phyloP scores from a whole-genome alignment of 1,139 yeast species.

The Pichia sp. region DNA sequence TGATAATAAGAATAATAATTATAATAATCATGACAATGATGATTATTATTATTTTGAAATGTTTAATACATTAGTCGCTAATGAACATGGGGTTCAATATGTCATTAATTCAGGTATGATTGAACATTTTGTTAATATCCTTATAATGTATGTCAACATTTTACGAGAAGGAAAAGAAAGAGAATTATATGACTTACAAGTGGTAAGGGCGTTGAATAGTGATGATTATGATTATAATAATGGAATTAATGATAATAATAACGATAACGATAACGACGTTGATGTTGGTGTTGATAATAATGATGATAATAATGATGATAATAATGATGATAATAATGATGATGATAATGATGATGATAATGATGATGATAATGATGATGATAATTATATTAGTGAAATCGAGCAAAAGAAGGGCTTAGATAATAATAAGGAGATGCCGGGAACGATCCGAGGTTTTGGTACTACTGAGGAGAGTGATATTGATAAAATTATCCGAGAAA shows the following conservation, averaged over 20 bases:
- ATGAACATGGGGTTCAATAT: conserved; percentile 1
- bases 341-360: too few species aligned
- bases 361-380: too few species aligned
- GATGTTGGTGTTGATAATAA: too few species aligned
- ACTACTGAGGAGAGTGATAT: too few species aligned
- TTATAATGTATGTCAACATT: conserved; percentile 25
- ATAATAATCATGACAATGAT: not conserved
- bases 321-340: too few species aligned
- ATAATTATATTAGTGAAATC: too few species aligned
- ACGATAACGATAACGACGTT: not conserved
- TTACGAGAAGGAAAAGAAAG: conserved; percentile 49
- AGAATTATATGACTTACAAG: conserved; percentile 19
- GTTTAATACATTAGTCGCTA: conserved; percentile 1
- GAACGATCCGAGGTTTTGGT: too few species aligned
- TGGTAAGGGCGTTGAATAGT: not conserved
- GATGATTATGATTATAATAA: not conserved
- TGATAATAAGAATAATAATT: not conserved
- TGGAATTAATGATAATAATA: not conserved
- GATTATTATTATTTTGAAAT: conserved; percentile 1
- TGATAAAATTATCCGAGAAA: too few species aligned
- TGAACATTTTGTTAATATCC: conserved; percentile 4
- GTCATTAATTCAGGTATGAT: conserved; percentile 7
- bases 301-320: too few species aligned
- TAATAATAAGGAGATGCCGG: too few species aligned
- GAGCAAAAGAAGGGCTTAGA: too few species aligned